These are phyloP conservation scores for Penicillium parvum DNA, from an alignment of 495 filamentous ascomycete genomes.

Conservation along the genomic window DNA sequence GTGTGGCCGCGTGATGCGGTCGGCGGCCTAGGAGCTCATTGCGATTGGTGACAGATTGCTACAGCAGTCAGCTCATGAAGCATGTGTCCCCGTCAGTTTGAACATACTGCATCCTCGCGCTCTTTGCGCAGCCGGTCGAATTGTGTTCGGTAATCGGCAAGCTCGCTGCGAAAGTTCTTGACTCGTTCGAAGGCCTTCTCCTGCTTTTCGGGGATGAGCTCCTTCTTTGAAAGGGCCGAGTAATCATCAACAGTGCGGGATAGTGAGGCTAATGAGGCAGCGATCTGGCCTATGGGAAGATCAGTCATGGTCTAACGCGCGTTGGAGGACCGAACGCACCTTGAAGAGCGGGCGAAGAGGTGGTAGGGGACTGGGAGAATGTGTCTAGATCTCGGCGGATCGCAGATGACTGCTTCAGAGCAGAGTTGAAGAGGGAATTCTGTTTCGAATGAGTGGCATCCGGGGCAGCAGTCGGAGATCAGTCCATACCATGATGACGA, in stretches of 20 bases:
- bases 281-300: slow-evolving; percentile 58
- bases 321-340: slow-evolving; percentile 31
- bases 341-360: slow-evolving; percentile 61
- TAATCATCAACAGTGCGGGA: slow-evolving; percentile 94
- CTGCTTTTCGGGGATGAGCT: slow-evolving; percentile 81
- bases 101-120: slow-evolving; percentile 63
- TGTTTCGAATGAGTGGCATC: slow-evolving; percentile 15
- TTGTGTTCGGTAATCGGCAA: slow-evolving; percentile 70
- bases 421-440: slow-evolving; percentile 96
- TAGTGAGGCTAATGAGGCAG: slow-evolving; percentile 82
- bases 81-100: no score
- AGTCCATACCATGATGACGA: slow-evolving; percentile 19
- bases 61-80: slow-evolving; percentile 10
- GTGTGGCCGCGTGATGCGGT: slow-evolving; percentile 79
- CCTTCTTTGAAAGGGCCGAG: slow-evolving; percentile 74
- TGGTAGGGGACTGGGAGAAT: slow-evolving; percentile 59
- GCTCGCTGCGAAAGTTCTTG: slow-evolving; percentile 77
- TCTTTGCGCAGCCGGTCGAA: slow-evolving; percentile 73
- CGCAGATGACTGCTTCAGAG: slow-evolving; percentile 84
- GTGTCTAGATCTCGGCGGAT: slow-evolving; percentile 79
- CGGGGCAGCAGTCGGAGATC: not conserved
- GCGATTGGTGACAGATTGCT: slow-evolving; percentile 67
- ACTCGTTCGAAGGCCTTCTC: slow-evolving; percentile 85
- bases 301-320: not conserved
- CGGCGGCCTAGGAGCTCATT: slow-evolving; percentile 86